A percentile compares a stretch with the other conserved stretches of the same genome.
Conservation (phyloP, 148 eudicot genomes). For the Vaccinium corymbosum region DNA sequence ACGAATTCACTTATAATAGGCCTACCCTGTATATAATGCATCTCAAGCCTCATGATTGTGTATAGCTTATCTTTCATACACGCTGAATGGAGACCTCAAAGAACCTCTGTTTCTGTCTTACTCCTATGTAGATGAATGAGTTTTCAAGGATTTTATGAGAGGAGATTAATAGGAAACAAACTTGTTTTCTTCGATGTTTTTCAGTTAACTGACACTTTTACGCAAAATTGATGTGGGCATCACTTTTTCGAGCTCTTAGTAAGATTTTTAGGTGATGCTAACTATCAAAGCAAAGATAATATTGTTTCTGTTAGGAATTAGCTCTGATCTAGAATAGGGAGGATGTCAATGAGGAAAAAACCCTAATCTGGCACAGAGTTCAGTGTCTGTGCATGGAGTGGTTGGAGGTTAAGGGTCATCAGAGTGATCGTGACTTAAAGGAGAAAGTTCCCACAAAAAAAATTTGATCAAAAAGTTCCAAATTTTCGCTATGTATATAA, state of each 20-base stretch:
- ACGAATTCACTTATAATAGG: background rate
- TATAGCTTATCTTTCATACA: background rate
- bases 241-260: background rate
- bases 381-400: background rate
- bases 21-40: background rate
- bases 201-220: background rate
- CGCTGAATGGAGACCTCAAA: background rate
- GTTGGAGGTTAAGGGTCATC: background rate
- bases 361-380: background rate
- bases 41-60: background rate
- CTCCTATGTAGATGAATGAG: background rate
- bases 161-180: background rate
- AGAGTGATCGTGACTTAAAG: background rate
- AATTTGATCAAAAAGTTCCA: background rate
- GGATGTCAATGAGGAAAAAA: background rate
- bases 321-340: background rate
- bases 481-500: background rate
- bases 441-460: background rate
- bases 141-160: background rate
- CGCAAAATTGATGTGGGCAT: background rate
- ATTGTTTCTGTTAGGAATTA: background rate
- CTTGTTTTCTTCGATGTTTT: background rate
- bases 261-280: background rate
- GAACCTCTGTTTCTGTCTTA: background rate
- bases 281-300: background rate